Evolutionary conservation across 805 yeast species (phyloP), one percentile per base, ranked within the genome.

Genomic region (Metschnikowia matae): DNA sequence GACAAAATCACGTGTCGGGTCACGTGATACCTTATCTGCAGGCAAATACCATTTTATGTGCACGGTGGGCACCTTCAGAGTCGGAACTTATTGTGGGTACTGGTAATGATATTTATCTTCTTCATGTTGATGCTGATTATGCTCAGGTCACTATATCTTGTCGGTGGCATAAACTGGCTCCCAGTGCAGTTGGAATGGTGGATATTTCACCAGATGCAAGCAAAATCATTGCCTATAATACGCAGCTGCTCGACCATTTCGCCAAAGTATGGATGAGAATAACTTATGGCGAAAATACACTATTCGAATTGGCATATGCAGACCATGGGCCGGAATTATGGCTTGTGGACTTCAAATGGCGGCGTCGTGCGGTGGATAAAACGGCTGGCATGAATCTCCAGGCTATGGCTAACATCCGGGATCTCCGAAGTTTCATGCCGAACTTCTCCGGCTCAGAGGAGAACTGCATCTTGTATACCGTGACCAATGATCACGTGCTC

Each of bases 191-290:
- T 1, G 78, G 77, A 54, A 58, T 70, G 44, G 78, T 83, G 4
- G 70, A 74, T 31, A 78, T 87, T 21, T 81, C 96, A 0, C 81
- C 80, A n/a, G 86, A 87, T 55, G 80, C 89, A 0, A 77, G 78
- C 46, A 73, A 83, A 40, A 80, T 90, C 18, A 58, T 68, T 20
- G 86, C 90, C n/a, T 54, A 54, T 7, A 77, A 85, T 44, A 75
- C 79, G 36, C 83, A 87, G 0, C 71, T 70, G 38, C 80, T 77
- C 62, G 96, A 89, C 63, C 73, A 74, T 34, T 70, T 86, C 13
- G 82, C 88, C 29, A 89, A 88, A 61, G 73, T 89, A 2, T 91
- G 96, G 96, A 75, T 83, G 48, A 71, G 97, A 46, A 73, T 82
- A 6, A 78, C 85, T 6, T 87, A 83, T 60, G 89, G 86, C 26